These are phyloP conservation scores for Sphagnum fallax DNA, from an alignment of 228 moss, liverwort and hornwort species.

Conservation along the genomic window DNA sequence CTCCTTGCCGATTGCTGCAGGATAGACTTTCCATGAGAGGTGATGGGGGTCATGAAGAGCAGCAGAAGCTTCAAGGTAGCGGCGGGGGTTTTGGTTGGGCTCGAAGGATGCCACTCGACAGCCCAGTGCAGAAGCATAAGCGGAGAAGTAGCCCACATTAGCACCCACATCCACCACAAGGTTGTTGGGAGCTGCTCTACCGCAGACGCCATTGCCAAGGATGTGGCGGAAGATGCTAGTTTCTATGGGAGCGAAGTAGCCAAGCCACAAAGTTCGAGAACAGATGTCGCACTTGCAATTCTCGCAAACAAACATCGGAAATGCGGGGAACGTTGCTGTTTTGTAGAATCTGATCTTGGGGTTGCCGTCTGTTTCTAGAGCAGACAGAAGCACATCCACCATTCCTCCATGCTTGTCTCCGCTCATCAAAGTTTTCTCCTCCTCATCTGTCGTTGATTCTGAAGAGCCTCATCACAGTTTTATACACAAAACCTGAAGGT, in stretches of 20 bases:
- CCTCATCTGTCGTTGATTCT: too few relatives aligned
- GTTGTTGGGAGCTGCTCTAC: conserved; percentile 1
- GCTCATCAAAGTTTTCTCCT: neutral
- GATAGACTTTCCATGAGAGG: too few relatives aligned
- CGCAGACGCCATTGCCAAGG: conserved; percentile 17
- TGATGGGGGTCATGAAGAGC: neutral
- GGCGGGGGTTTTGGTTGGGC: conserved; percentile 32
- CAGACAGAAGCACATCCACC: conserved; percentile 18
- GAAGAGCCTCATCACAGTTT: too few relatives aligned
- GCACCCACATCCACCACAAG: conserved; percentile 46
- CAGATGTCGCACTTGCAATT: conserved; percentile 57
- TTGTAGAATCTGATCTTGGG: conserved; percentile 33
- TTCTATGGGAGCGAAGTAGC: conserved; percentile 55
- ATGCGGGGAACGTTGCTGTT: conserved; percentile 15
- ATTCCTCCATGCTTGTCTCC: conserved; percentile 9
- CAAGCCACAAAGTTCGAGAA: conserved; percentile 24
- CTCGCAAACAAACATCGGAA: conserved; percentile 52
- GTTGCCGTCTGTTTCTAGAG: conserved; percentile 29
- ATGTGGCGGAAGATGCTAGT: conserved; percentile 39
- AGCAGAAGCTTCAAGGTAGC: conserved; percentile 36
- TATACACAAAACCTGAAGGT: too few relatives aligned
- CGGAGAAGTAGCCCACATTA: conserved; percentile 49
- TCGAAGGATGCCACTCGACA: conserved; percentile 40
- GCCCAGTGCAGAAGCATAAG: conserved; percentile 31
- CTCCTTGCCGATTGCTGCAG: too few relatives aligned